Percentiles rank a stretch among this genome's conserved stretches.
These are phyloP conservation scores for Aureobasidium melanogenum DNA, from an alignment of 2,329 filamentous ascomycete species.

Conservation along the genomic window DNA sequence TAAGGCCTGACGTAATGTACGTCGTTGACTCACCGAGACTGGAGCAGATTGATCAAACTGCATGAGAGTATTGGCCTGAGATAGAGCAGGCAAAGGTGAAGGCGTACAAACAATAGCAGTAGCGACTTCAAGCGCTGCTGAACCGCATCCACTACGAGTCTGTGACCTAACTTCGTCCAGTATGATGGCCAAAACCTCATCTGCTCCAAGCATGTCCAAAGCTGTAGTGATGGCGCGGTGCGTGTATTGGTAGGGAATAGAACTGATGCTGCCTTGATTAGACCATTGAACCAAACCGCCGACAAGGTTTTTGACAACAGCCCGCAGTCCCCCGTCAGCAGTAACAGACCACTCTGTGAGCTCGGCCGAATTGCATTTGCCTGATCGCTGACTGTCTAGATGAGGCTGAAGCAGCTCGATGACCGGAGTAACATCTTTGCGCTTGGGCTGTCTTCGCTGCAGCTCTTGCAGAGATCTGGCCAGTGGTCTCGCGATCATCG, in stretches of 20 bases:
- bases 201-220: slow-evolving; percentile 53
- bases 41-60: slow-evolving; percentile 3
- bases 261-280: slow-evolving; percentile 37
- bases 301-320: slow-evolving; percentile 52
- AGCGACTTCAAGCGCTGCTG: slow-evolving; percentile 59
- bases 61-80: slow-evolving; percentile 21
- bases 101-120: slow-evolving; percentile 62
- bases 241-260: slow-evolving; percentile 56
- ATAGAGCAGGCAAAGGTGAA: slow-evolving; percentile 27
- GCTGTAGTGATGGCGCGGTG: slow-evolving; percentile 60
- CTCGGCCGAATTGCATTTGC: slow-evolving; percentile 55
- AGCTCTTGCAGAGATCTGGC: slow-evolving; percentile 59
- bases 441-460: slow-evolving; percentile 56
- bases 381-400: slow-evolving; percentile 51
- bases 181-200: slow-evolving; percentile 51
- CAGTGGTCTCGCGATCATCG: slow-evolving; percentile 60
- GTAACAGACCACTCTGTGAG: slow-evolving; percentile 55
- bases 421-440: slow-evolving; percentile 61
- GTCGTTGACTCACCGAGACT: neutral
- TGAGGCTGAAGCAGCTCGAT: slow-evolving; percentile 54
- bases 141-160: slow-evolving; percentile 49
- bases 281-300: slow-evolving; percentile 60
- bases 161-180: slow-evolving; percentile 59
- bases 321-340: slow-evolving; percentile 39
- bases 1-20: slow-evolving; percentile 18